phyloP scores from a whole-genome alignment of 177 flowering plant genomes.

The Vitis hybrid region DNA sequence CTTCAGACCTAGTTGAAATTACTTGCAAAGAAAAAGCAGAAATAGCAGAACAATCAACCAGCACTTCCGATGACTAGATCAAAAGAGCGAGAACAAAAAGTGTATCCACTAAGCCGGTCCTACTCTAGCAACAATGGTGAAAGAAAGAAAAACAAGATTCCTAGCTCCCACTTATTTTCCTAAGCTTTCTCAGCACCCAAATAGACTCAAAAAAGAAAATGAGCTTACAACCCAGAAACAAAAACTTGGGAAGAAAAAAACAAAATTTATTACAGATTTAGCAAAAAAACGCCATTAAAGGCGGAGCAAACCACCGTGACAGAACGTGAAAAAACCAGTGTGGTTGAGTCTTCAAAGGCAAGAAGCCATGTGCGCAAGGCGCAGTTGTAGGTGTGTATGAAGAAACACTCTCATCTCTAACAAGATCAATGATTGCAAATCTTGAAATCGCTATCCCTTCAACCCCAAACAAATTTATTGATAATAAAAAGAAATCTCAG shows the following conservation, averaged over 20 bases:
- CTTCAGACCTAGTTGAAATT: slow-evolving; percentile 6
- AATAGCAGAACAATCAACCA: not conserved
- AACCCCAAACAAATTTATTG: not conserved
- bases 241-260: not conserved
- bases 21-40: not conserved
- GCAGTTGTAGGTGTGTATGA: not conserved
- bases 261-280: slow-evolving; percentile 12
- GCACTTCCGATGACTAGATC: not conserved
- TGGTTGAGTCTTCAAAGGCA: not conserved
- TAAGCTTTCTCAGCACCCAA: slow-evolving; percentile 11
- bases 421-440: not conserved
- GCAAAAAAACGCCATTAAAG: slow-evolving; percentile 5
- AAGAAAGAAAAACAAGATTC: not conserved
- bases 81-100: not conserved
- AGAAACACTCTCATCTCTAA: slow-evolving; percentile 3
- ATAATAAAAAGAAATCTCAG: not conserved
- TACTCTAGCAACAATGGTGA: not conserved
- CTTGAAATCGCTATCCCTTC: not conserved
- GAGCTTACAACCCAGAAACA: not conserved
- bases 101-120: not conserved
- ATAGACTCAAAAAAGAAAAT: not conserved
- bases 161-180: not conserved
- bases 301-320: slow-evolving; percentile 2
- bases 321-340: slow-evolving; percentile 3
- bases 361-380: not conserved